These are phyloP conservation scores for Xylariaceae sp. DNA, from an alignment of 2,329 filamentous ascomycete genomes.

Conservation along the genomic window DNA sequence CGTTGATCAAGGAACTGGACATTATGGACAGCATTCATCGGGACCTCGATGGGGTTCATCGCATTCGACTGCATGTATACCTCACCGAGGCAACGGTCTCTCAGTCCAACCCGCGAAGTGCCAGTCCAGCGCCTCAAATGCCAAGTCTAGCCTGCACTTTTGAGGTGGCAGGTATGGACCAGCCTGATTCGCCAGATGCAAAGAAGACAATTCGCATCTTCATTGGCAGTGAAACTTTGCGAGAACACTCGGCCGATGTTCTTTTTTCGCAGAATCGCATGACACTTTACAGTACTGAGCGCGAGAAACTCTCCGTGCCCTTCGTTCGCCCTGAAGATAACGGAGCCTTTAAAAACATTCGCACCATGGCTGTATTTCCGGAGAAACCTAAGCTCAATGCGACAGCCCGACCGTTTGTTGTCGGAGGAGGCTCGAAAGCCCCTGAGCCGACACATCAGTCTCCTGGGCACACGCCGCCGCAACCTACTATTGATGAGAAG, in stretches of 20 bases:
- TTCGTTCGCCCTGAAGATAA: constrained; percentile 92
- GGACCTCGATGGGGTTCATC: constrained; percentile 62
- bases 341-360: constrained; percentile 71
- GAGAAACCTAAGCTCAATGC: constrained; percentile 59
- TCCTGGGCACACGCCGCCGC: constrained; percentile 24
- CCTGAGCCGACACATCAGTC: constrained; percentile 12
- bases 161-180: constrained; percentile 62
- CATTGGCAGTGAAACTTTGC: constrained; percentile 83
- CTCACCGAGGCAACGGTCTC: constrained; percentile 86
- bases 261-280: constrained; percentile 90
- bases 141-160: constrained; percentile 81
- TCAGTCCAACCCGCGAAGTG: constrained; percentile 69
- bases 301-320: constrained; percentile 83
- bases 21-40: constrained; percentile 64
- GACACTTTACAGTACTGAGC: constrained; percentile 81
- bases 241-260: constrained; percentile 84
- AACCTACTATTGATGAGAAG: constrained; percentile 28
- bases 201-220: constrained; percentile 77
- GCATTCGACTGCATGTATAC: constrained; percentile 78
- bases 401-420: constrained; percentile 45
- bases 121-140: constrained; percentile 72
- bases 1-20: constrained; percentile 72
- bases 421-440: constrained; percentile 33
- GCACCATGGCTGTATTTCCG: constrained; percentile 55
- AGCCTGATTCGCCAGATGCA: constrained; percentile 46